Conservation (phyloP, 1,139 yeast species). For the Pichia kudriavzevii region DNA sequence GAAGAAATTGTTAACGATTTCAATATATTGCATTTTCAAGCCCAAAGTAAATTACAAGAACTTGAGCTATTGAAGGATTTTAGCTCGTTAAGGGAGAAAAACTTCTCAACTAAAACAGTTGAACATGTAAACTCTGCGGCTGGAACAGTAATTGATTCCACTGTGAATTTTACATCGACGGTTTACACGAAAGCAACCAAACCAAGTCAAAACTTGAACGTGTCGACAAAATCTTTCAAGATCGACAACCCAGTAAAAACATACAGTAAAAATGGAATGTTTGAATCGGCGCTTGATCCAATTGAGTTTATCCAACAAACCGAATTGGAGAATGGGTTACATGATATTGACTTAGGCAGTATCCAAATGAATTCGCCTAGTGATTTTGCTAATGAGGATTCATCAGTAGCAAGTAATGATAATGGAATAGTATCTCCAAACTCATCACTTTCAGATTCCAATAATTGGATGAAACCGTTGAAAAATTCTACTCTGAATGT, state of each 20-base stretch:
- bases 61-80: slow-evolving; percentile 27
- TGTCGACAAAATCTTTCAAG: slow-evolving; percentile 18
- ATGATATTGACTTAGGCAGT: slow-evolving; percentile 6
- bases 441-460: slow-evolving; percentile 4
- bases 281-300: slow-evolving; percentile 25
- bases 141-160: slow-evolving; percentile 22
- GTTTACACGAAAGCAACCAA: slow-evolving; percentile 27
- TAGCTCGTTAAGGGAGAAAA: slow-evolving; percentile 21
- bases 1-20: slow-evolving; percentile 20
- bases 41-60: slow-evolving; percentile 32
- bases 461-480: slow-evolving; percentile 28
- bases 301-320: slow-evolving; percentile 14
- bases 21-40: slow-evolving; percentile 28
- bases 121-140: slow-evolving; percentile 22
- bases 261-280: slow-evolving; percentile 25
- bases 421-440: no score
- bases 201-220: slow-evolving; percentile 24
- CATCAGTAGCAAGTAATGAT: not conserved
- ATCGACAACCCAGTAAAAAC: slow-evolving; percentile 29
- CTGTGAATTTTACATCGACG: slow-evolving; percentile 24
- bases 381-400: slow-evolving; percentile 2
- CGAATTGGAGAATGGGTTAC: slow-evolving; percentile 5
- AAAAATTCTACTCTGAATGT: slow-evolving; percentile 13
- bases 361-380: not conserved
- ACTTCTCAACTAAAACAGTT: slow-evolving; percentile 22